A percentile compares a stretch with the other conserved stretches of the same genome.
These are phyloP conservation scores for Sugiyamaella castrensis DNA, from an alignment of 1,139 yeast genomes.

Conservation along the genomic window DNA sequence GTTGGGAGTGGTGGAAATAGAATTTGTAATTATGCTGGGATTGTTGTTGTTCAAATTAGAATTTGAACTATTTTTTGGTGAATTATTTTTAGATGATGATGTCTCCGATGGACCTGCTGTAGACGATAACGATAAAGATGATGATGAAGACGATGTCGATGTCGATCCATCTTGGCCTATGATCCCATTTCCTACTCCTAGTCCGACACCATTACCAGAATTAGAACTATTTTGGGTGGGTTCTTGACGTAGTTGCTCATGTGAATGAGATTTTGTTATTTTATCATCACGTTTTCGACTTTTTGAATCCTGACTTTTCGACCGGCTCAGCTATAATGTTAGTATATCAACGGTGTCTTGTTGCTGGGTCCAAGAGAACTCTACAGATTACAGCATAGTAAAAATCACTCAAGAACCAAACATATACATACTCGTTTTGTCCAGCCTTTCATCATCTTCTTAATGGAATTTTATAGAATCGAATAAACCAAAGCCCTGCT, in stretches of 20 bases:
- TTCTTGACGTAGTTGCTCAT: constrained; percentile 25
- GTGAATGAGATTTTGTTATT: constrained; percentile 18
- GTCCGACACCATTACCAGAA: constrained; percentile 8
- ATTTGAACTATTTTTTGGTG: background rate
- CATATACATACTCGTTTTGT: constrained; percentile 32
- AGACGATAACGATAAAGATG: background rate
- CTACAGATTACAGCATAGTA: too few relatives aligned
- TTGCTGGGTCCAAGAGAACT: too few relatives aligned
- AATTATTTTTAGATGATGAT: too few relatives aligned
- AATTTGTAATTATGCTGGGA: background rate
- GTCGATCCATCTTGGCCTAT: background rate
- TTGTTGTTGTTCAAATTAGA: background rate
- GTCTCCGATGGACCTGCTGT: background rate
- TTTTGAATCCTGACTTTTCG: constrained; percentile 31
- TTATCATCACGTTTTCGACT: constrained; percentile 20
- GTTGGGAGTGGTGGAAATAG: background rate
- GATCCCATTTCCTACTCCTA: constrained; percentile 1
- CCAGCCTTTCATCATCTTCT: constrained; percentile 41
- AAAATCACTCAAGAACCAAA: background rate
- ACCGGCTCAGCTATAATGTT: constrained; percentile 29
- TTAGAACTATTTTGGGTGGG: constrained; percentile 11
- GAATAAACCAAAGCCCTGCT: too few relatives aligned
- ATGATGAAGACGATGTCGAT: background rate
- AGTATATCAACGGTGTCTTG: background rate
- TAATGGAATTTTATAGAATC: too few relatives aligned